Base-by-base conservation (phyloP, 192 early-diverging fungal genomes). In the Entomortierella parvispora region DNA sequence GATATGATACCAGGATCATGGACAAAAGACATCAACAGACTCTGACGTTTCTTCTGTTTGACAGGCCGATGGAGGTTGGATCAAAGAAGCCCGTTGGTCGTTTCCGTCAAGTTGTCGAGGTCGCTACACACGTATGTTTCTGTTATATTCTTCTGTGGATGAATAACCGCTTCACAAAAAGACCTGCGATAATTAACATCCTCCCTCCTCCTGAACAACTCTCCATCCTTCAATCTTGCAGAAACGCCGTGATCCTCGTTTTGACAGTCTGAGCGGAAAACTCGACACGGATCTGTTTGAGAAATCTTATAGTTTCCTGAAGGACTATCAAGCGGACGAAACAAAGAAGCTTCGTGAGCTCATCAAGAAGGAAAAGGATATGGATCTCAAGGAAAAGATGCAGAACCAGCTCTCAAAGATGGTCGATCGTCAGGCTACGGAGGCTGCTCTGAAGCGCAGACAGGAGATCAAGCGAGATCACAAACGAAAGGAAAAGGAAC, bases 251-350 rank as follows among this genome's bases (percentile, higher is more conserved):
- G 97, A 99, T 83, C 97, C 97, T 50, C 84, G 97, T 52, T 99
- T 99, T 70, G 96, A 97, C 77, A 86, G 85, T 45, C 65, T 96
- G 20, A 91, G 93, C 0, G 97, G 97, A 10, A 89, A 93, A 58
- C 85, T 95, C 51, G 98, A 99, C 81, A 89, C 93, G 40, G 96
- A 94, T 33, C 74, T 99, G 50, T 99, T 95, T 78, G 88, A 95
- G 69, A 92, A 93, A 62, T 93, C 96, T 3, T 99, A 98, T 81
- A 86, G 81, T 1, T 99, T 99, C 79, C 62, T 99, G 25, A 85
- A 92, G 31, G 88, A 94, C 37, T 93, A 94, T 67, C 87, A 90
- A 56, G 78, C 88, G 46, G 69, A 82, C 9, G 97, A 99, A 79
- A 85, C 94, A 34, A 85, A 87, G 50, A 69, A 85, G 68, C 60